phyloP scores from a whole-genome alignment of 768 basidiomycete genomes.

The Clavaria fumosa region DNA sequence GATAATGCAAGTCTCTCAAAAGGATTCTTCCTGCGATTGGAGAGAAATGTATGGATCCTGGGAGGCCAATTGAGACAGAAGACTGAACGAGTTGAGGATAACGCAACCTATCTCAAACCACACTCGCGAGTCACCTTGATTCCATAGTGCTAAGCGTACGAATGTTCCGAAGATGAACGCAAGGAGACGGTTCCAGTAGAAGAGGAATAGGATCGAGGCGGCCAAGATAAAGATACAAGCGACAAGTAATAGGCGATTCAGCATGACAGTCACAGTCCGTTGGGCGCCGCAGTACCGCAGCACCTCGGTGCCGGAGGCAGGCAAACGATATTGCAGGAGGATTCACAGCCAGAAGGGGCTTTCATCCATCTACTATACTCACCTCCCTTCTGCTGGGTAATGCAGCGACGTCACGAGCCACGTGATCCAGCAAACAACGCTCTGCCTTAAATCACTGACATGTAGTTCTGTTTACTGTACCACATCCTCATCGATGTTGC shows the following conservation, averaged over 20 bases:
- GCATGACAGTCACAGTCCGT: conserved; percentile 23
- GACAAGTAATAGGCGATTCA: conserved; percentile 44
- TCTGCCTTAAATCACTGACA: no score
- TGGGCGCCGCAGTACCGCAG: not conserved
- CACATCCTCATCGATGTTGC: no score
- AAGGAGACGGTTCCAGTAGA: conserved; percentile 84
- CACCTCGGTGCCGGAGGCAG: no score
- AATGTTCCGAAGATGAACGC: conserved; percentile 49
- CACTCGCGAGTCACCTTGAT: conserved; percentile 52
- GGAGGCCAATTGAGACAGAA: conserved; percentile 1
- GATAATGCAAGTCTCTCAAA: conserved; percentile 76
- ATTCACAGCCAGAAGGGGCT: no score
- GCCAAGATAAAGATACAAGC: conserved; percentile 43
- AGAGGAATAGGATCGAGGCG: conserved; percentile 57
- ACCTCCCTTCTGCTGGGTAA: no score
- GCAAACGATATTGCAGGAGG: no score
- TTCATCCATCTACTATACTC: no score
- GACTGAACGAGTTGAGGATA: conserved; percentile 1
- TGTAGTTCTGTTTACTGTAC: no score
- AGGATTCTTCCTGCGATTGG: conserved; percentile 75
- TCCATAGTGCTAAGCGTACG: conserved; percentile 68
- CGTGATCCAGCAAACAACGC: no score
- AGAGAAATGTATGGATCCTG: conserved; percentile 88
- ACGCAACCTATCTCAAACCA: conserved; percentile 67
- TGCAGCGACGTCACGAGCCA: no score